Base-by-base conservation (phyloP, 176 grass and related monocot genomes). In the Avena eriantha region DNA sequence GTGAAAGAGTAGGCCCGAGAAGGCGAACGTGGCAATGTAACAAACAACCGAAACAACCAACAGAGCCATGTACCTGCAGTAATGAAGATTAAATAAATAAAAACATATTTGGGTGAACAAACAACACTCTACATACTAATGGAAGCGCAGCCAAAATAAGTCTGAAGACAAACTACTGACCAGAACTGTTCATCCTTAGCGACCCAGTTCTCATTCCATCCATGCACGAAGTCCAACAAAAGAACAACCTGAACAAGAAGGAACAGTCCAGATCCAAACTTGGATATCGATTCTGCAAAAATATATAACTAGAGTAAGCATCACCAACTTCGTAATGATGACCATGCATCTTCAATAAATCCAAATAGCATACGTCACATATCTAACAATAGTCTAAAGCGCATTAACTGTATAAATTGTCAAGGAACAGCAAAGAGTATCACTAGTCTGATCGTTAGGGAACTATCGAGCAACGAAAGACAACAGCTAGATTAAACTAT, bases 181-280 rank as follows among this genome's bases (percentile, higher is more conserved):
- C 97, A 99, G 79, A 99, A 99, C 47, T 94, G 92, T 43, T 96
- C 94, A 86, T 99, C 97, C 87, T 96, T 99, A 7, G 97, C 83
- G 1, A 99, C 92, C 97, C 97, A 99, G 85, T 82, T 99, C 63
- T 96, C 94, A 36, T 99, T 99, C 94, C 97, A 99, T 80, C 94
- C 97, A 26, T 99, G 97, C 69, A 99, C 94, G 47, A 99, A 96
- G 41, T 99, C 97, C 73, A 99, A 87, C 79, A 99, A 86, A 80
- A 99, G 97, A 86, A 99, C 90, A 39, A 99, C 97, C 80, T 99
- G 97, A 78, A 99, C 97, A 5, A 99, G 92, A 61, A 99, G 97
- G 85, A 99, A 99, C 34, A 99, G 58, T 85, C 97, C 97, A 56
- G 97, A 99, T 17, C 97, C 97, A 69, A 99, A 99, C 86, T 99